Conservation (phyloP, 2,329 filamentous ascomycete genomes). For the Alternaria sp. region DNA sequence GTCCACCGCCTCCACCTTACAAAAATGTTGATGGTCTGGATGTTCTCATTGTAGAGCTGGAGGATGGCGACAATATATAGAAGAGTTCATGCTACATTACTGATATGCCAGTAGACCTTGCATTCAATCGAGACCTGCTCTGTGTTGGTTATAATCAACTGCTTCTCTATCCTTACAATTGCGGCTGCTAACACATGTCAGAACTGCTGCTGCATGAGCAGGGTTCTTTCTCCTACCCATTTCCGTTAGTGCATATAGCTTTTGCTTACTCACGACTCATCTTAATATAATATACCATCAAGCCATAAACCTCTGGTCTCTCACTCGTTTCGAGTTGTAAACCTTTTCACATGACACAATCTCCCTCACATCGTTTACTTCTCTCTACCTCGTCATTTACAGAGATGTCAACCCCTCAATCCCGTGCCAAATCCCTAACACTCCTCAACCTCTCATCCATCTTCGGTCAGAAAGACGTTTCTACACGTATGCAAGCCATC, state of each 20-base stretch:
- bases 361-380: neutral
- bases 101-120: neutral
- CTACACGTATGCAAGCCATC: slow-evolving; percentile 6
- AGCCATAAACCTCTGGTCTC: neutral
- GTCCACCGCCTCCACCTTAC: neutral
- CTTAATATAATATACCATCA: neutral
- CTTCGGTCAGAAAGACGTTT: slow-evolving; percentile 12
- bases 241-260: neutral
- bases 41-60: neutral
- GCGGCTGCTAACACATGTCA: neutral
- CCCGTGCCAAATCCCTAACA: slow-evolving; percentile 7
- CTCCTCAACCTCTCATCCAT: slow-evolving; percentile 10
- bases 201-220: neutral
- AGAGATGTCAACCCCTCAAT: neutral
- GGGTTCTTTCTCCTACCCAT: neutral
- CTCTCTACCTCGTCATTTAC: neutral
- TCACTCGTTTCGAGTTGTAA: neutral
- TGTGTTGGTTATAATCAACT: neutral
- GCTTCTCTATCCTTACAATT: neutral
- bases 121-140: neutral
- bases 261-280: neutral
- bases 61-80: neutral
- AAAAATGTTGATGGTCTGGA: neutral
- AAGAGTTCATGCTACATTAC: too few relatives aligned
- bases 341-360: neutral